phyloP scores from a whole-genome alignment of 345 rosid species.

The Hibiscus mutabilis region DNA sequence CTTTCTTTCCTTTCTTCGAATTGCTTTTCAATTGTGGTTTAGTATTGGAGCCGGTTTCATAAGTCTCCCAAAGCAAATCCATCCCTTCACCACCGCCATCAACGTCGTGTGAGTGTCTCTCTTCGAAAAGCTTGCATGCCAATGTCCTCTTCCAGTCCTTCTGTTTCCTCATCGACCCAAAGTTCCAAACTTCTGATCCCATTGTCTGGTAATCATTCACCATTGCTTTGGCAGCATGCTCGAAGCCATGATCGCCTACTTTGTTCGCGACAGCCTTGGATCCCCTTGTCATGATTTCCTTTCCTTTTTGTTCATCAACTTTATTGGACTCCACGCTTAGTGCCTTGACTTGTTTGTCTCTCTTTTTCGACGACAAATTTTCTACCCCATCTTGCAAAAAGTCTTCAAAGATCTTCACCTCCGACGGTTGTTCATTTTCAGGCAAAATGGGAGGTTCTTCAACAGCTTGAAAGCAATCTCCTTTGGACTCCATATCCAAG shows the following conservation, averaged over 20 bases:
- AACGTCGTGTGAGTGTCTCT: conserved; percentile 43
- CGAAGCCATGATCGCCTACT: too few species aligned
- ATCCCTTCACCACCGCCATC: conserved; percentile 59
- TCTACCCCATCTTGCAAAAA: too few species aligned
- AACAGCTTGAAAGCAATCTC: not conserved
- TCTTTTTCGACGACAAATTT: conserved; percentile 21
- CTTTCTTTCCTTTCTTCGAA: conserved; percentile 28
- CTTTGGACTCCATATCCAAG: conserved; percentile 16
- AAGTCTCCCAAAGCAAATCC: conserved; percentile 93
- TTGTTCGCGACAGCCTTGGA: conserved; percentile 36
- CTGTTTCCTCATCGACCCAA: conserved; percentile 49
- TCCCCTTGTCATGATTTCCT: conserved; percentile 31
- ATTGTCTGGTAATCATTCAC: conserved; percentile 2
- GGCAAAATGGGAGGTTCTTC: conserved; percentile 19
- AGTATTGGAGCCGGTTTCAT: conserved; percentile 38
- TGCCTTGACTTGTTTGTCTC: conserved; percentile 42
- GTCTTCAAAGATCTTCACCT: too few species aligned
- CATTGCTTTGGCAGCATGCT: conserved; percentile 14
- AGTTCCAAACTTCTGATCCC: conserved; percentile 14
- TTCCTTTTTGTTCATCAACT: conserved; percentile 29
- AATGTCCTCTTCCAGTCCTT: conserved; percentile 94
- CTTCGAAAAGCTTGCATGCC: conserved; percentile 89
- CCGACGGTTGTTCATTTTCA: not conserved
- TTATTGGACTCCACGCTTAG: conserved; percentile 32
- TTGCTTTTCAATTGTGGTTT: conserved; percentile 24